phyloP scores from a whole-genome alignment of 2,329 filamentous ascomycete species.

The Lachnum nothofagi region DNA sequence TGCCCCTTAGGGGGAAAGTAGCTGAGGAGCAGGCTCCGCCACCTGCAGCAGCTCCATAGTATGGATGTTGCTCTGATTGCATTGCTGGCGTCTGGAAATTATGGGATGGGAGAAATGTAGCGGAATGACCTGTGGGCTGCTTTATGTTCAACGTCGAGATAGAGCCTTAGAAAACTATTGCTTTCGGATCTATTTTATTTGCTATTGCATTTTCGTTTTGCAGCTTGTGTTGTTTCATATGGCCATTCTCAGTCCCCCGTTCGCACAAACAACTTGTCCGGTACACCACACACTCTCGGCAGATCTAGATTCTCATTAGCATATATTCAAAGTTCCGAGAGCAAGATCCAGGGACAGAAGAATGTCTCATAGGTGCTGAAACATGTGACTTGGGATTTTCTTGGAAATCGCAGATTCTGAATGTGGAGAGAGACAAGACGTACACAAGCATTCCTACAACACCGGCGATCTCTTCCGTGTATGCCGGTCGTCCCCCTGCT shows the following conservation, averaged over 20 bases:
- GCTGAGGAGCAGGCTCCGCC: constrained; percentile 33
- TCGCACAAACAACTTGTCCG: constrained; percentile 73
- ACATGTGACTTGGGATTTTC: too few relatives aligned
- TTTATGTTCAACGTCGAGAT: not conserved
- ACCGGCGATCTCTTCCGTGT: constrained; percentile 67
- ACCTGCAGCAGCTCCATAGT: constrained; percentile 28
- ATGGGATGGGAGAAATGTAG: not conserved
- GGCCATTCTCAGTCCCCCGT: constrained; percentile 65
- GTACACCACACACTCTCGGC: constrained; percentile 70
- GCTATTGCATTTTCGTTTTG: too few relatives aligned
- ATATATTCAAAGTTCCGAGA: too few relatives aligned
- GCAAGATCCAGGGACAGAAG: too few relatives aligned
- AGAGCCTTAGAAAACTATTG: too few relatives aligned
- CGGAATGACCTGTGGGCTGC: not conserved
- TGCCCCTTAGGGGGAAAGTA: constrained; percentile 27
- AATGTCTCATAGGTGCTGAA: too few relatives aligned
- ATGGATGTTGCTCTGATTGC: constrained; percentile 3
- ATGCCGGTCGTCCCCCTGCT: constrained; percentile 56
- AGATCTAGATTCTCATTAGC: too few relatives aligned
- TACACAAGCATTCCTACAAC: constrained; percentile 70
- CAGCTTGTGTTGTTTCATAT: constrained; percentile 9
- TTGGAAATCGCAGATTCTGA: too few relatives aligned
- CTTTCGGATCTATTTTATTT: too few relatives aligned
- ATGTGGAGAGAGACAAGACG: too few relatives aligned
- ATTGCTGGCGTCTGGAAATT: constrained; percentile 19